phyloP scores from a whole-genome alignment of 1,284 basidiomycete genomes.

The Cutaneotrichosporon mucoides region DNA sequence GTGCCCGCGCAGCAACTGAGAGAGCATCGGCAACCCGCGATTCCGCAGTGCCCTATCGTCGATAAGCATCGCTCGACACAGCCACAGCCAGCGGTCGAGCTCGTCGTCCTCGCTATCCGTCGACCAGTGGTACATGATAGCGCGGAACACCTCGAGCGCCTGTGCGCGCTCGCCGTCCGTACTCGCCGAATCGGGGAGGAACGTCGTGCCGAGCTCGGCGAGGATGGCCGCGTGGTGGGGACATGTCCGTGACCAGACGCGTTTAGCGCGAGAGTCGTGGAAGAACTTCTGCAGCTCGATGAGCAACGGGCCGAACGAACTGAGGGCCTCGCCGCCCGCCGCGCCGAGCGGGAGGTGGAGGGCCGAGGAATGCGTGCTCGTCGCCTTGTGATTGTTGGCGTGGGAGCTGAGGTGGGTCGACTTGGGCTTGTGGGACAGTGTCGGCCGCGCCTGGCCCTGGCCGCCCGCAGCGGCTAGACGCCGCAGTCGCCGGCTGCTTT shows the following conservation, averaged over 20 bases:
- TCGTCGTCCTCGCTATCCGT: slow-evolving; percentile 41
- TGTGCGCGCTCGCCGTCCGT: slow-evolving; percentile 38
- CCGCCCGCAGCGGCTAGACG: slow-evolving; percentile 11
- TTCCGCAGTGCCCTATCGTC: slow-evolving; percentile 34
- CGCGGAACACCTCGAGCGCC: slow-evolving; percentile 42
- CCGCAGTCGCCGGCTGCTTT: slow-evolving; percentile 28
- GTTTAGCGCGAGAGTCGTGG: slow-evolving; percentile 37
- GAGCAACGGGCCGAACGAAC: slow-evolving; percentile 41
- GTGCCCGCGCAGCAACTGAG: slow-evolving; percentile 30
- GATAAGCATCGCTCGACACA: slow-evolving; percentile 33
- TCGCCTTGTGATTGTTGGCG: background rate
- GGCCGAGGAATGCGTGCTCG: background rate
- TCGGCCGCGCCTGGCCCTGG: background rate
- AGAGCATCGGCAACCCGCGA: slow-evolving; percentile 34
- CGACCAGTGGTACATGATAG: slow-evolving; percentile 39
- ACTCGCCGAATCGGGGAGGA: slow-evolving; percentile 28
- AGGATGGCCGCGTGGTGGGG: slow-evolving; percentile 43
- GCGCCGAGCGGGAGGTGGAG: too few relatives aligned
- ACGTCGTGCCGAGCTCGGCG: slow-evolving; percentile 38
- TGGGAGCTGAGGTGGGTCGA: slow-evolving; percentile 19
- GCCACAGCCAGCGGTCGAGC: slow-evolving; percentile 41
- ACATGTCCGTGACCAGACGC: slow-evolving; percentile 40
- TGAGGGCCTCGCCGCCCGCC: slow-evolving; percentile 20
- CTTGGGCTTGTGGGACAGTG: slow-evolving; percentile 2
- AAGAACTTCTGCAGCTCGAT: slow-evolving; percentile 39